These are phyloP conservation scores for Gaertneriomyces semiglobifer DNA, from an alignment of 192 early-diverging fungal species.

Conservation along the genomic window DNA sequence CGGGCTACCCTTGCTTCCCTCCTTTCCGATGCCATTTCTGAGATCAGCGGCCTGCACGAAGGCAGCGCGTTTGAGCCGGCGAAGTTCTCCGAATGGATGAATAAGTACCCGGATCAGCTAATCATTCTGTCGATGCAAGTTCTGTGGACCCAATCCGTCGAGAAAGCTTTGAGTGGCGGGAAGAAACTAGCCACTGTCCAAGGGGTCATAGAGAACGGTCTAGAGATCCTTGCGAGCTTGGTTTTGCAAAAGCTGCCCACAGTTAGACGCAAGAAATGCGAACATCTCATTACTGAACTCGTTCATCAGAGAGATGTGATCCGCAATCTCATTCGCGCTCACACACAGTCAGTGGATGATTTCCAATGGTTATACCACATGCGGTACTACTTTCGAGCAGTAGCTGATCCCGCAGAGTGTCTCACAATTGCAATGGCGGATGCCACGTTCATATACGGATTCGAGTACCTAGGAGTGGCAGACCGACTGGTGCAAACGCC, in stretches of 20 bases:
- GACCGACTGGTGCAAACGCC: constrained; percentile 99
- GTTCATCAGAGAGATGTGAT: constrained; percentile 97
- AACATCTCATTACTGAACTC: constrained; percentile 97
- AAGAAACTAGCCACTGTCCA: constrained; percentile 43
- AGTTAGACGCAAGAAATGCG: constrained; percentile 89
- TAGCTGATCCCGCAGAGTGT: constrained; percentile 66
- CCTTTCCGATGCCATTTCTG: constrained; percentile 67
- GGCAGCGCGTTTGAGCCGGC: constrained; percentile 47
- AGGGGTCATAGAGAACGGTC: constrained; percentile 60
- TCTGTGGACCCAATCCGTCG: constrained; percentile 86
- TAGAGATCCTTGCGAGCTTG: constrained; percentile 87
- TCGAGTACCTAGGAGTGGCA: constrained; percentile 94
- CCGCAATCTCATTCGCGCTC: constrained; percentile 56
- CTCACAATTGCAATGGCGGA: constrained; percentile 88
- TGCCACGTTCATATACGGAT: constrained; percentile 92
- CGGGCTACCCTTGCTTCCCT: constrained; percentile 75
- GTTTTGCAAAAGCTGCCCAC: constrained; percentile 82
- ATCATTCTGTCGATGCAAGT: constrained; percentile 87
- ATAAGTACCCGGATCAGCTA: constrained; percentile 87
- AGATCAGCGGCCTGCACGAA: constrained; percentile 62
- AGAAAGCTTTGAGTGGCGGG: constrained; percentile 61
- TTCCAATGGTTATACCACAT: constrained; percentile 96
- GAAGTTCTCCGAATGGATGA: constrained; percentile 78
- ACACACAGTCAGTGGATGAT: constrained; percentile 60
- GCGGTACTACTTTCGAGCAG: constrained; percentile 77